Percentiles rank a stretch among this genome's conserved stretches.
These are phyloP conservation scores for Ceratobasidium sp. DNA, from an alignment of 1,284 basidiomycete species.

Conservation along the genomic window DNA sequence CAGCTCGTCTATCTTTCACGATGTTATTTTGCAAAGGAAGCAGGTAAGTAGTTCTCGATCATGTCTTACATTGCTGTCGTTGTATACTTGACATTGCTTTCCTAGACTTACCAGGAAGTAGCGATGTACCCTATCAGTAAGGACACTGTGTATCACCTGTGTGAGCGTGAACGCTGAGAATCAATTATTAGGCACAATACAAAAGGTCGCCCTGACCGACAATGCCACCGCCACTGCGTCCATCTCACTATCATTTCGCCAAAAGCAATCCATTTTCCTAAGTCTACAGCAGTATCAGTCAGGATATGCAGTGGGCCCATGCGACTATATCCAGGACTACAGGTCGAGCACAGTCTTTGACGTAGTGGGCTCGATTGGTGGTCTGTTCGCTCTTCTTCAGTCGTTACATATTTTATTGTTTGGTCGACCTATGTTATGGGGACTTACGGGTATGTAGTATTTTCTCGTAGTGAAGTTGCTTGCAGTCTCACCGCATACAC, in stretches of 20 bases:
- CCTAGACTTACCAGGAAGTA: not conserved
- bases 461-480: not conserved
- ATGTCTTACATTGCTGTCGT: not conserved
- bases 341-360: conserved; percentile 18
- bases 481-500: no score
- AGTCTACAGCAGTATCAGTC: no score
- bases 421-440: conserved; percentile 18
- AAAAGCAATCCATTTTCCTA: no score
- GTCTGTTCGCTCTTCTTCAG: conserved; percentile 14
- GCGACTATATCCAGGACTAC: conserved; percentile 21
- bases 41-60: not conserved
- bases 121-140: conserved; percentile 16
- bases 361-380: conserved; percentile 14
- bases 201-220: not conserved
- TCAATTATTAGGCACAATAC: no score
- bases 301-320: not conserved
- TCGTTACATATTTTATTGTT: conserved; percentile 9
- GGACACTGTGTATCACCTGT: not conserved
- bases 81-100: not conserved
- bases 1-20: not conserved
- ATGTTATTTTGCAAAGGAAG: not conserved
- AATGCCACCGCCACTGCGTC: not conserved
- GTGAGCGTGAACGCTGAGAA: no score
- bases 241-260: not conserved
- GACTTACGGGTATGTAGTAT: not conserved